Percentiles rank a stretch among this genome's conserved stretches.
phyloP scores from a whole-genome alignment of 1,284 basidiomycete genomes.

The Cutaneotrichosporon sp. region DNA sequence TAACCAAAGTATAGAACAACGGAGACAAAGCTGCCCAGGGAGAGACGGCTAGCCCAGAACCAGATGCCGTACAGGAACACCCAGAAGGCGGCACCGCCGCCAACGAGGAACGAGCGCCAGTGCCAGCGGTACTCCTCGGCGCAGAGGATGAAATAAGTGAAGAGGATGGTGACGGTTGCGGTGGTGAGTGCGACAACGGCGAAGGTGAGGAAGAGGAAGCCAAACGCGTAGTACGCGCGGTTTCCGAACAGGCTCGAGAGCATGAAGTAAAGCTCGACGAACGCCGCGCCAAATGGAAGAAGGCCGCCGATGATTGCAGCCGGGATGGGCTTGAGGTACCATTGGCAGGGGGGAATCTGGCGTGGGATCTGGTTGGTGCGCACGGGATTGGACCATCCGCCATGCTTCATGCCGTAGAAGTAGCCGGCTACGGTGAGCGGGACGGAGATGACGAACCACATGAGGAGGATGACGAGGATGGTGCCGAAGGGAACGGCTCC shows the following conservation, averaged over 20 bases:
- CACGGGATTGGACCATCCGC: slow-evolving; percentile 70
- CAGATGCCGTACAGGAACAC: slow-evolving; percentile 64
- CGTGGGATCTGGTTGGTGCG: slow-evolving; percentile 88
- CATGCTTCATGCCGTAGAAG: slow-evolving; percentile 75
- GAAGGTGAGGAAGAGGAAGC: slow-evolving; percentile 87
- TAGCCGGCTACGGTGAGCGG: slow-evolving; percentile 59
- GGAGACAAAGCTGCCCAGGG: slow-evolving; percentile 76
- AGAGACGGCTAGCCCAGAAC: slow-evolving; percentile 83
- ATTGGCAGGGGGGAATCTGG: slow-evolving; percentile 80
- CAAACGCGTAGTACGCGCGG: slow-evolving; percentile 90
- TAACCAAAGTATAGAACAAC: slow-evolving; percentile 88
- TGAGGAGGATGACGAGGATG: slow-evolving; percentile 75
- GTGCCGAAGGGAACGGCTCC: slow-evolving; percentile 96
- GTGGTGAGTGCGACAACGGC: slow-evolving; percentile 79
- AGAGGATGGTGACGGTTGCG: slow-evolving; percentile 82
- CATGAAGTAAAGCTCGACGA: slow-evolving; percentile 93
- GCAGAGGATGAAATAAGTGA: slow-evolving; percentile 88
- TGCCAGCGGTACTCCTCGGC: slow-evolving; percentile 98
- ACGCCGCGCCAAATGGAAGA: slow-evolving; percentile 90
- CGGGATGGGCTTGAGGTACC: slow-evolving; percentile 73
- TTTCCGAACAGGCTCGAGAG: slow-evolving; percentile 91
- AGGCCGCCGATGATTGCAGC: slow-evolving; percentile 79
- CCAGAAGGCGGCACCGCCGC: slow-evolving; percentile 92
- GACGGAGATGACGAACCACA: slow-evolving; percentile 96
- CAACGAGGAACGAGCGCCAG: slow-evolving; percentile 91